Percentiles rank a stretch among this genome's conserved stretches.
These are phyloP conservation scores for Geotrichum bryndzae DNA, from an alignment of 1,139 yeast genomes.

Conservation along the genomic window DNA sequence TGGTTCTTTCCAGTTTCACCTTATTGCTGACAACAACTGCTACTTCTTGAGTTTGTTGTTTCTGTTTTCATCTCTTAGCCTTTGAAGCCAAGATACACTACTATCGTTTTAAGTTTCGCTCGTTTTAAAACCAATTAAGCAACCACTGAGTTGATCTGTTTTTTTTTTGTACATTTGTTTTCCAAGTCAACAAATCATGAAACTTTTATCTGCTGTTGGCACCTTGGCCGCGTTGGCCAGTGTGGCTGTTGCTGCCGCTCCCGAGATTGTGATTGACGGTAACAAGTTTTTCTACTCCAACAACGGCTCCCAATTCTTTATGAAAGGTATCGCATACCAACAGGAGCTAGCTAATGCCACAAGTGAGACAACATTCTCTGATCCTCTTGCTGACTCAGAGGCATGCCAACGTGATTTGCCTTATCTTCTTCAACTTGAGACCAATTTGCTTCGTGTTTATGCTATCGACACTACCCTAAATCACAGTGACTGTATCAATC, in stretches of 20 bases:
- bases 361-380: constrained; percentile 45
- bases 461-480: constrained; percentile 74
- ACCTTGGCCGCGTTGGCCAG: neutral
- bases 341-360: constrained; percentile 57
- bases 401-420: constrained; percentile 73
- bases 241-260: constrained; percentile 1
- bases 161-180: neutral
- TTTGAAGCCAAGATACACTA: neutral
- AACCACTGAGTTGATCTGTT: neutral
- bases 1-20: neutral
- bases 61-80: neutral
- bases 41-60: neutral
- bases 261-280: constrained; percentile 37
- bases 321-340: constrained; percentile 80
- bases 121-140: neutral
- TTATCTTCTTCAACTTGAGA: constrained; percentile 62
- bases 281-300: constrained; percentile 68
- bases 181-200: neutral
- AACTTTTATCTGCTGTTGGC: constrained; percentile 7
- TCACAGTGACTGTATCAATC: constrained; percentile 86
- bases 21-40: neutral
- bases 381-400: constrained; percentile 65
- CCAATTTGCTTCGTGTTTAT: constrained; percentile 82
- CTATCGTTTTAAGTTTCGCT: neutral
- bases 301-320: constrained; percentile 78